Evolutionary conservation across 1,284 basidiomycete species (phyloP).

Genomic region (Rhodotorula mucilaginosa): DNA sequence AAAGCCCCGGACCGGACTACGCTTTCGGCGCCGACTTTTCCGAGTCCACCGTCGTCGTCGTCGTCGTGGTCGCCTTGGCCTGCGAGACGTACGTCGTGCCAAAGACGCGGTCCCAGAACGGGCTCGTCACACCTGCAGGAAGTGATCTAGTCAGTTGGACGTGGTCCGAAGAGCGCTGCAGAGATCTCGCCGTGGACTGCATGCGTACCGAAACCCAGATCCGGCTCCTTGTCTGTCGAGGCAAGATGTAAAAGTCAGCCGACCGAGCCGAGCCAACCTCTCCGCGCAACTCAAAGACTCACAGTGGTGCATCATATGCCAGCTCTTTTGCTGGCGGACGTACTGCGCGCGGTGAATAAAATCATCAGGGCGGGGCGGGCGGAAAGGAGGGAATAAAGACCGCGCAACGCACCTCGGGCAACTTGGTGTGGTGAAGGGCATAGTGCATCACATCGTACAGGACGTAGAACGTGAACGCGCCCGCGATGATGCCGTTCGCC

Average conservation of each 20-base stretch:
- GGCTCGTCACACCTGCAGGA: slow-evolving; percentile 78
- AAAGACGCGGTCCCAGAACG: slow-evolving; percentile 93
- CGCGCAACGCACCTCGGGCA: slow-evolving; percentile 14
- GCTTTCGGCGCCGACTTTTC: background rate
- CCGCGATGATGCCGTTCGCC: slow-evolving; percentile 91
- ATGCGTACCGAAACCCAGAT: slow-evolving; percentile 70
- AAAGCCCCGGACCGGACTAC: too few relatives aligned
- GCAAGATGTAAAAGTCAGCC: background rate
- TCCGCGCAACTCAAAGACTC: background rate
- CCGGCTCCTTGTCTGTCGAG: slow-evolving; percentile 68
- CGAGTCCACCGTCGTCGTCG: background rate
- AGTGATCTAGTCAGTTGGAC: slow-evolving; percentile 46
- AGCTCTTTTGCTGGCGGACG: slow-evolving; percentile 90
- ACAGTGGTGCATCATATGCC: slow-evolving; percentile 97
- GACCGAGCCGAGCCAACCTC: background rate
- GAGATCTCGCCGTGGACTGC: background rate
- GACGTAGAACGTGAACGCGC: slow-evolving; percentile 76
- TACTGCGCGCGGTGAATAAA: slow-evolving; percentile 46
- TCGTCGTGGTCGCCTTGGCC: background rate
- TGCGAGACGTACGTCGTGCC: slow-evolving; percentile 58
- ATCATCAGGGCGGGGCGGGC: too few relatives aligned
- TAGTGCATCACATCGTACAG: slow-evolving; percentile 42
- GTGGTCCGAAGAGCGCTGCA: too few relatives aligned
- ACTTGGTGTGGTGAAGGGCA: slow-evolving; percentile 43
- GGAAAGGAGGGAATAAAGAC: too few relatives aligned